Conservation (phyloP, 139 green algal species). For the Zygnema cylindricum region DNA sequence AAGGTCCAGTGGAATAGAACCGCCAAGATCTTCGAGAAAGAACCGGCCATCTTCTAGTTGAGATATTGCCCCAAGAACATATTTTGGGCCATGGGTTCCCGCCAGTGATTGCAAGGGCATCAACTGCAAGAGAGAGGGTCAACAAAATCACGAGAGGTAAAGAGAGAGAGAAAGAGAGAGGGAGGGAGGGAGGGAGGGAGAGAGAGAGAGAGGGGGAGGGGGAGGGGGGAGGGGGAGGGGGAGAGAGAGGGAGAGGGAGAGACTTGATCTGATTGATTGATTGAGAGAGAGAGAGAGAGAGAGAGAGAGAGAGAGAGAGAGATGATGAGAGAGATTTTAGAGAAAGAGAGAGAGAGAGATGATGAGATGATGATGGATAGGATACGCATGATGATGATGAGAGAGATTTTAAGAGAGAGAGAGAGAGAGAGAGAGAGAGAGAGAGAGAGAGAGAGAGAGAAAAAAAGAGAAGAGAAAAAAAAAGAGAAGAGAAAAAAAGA, state of each 20-base stretch:
- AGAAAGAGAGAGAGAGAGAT: too few relatives aligned
- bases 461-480: too few relatives aligned
- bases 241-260: not conserved
- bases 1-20: conserved; percentile 81
- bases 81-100: conserved; percentile 16
- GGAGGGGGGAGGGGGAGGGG: not conserved
- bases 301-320: too few relatives aligned
- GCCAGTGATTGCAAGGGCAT: conserved; percentile 57
- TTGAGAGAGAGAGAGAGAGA: not conserved
- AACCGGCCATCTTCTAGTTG: conserved; percentile 78
- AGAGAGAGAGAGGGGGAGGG: too few relatives aligned
- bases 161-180: not conserved
- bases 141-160: not conserved
- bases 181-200: too few relatives aligned
- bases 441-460: too few relatives aligned
- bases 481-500: too few relatives aligned
- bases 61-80: conserved; percentile 82
- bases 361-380: too few relatives aligned
- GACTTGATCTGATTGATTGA: not conserved
- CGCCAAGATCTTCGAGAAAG: conserved; percentile 82
- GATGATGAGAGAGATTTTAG: too few relatives aligned
- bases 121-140: conserved; percentile 42
- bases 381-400: too few relatives aligned
- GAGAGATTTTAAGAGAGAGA: too few relatives aligned
- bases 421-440: too few relatives aligned